These are phyloP conservation scores for Eutypella sp. DNA, from an alignment of 2,329 filamentous ascomycete species.

Conservation along the genomic window DNA sequence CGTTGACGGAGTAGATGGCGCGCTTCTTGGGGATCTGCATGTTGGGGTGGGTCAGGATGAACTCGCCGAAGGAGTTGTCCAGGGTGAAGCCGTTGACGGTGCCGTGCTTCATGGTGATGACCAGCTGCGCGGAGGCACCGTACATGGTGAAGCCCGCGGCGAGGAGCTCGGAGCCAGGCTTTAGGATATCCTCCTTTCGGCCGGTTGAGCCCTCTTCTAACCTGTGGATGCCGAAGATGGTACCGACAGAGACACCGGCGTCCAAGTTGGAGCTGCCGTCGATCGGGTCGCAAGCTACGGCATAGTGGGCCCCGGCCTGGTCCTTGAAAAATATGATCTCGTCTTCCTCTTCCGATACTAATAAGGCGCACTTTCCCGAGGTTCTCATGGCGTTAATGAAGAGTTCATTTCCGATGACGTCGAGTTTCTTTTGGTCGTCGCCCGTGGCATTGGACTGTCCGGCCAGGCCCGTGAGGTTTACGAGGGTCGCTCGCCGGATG, in stretches of 20 bases:
- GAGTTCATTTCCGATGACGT: constrained; percentile 97
- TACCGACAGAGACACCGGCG: constrained; percentile 94
- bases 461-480: constrained; percentile 92
- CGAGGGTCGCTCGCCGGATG: constrained; percentile 90
- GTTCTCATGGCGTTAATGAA: constrained; percentile 95
- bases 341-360: constrained; percentile 98
- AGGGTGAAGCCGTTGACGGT: constrained; percentile 96
- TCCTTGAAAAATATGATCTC: constrained; percentile 82
- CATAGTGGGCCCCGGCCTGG: constrained; percentile 75
- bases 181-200: constrained; percentile 79
- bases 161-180: constrained; percentile 84
- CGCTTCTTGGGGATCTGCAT: constrained; percentile 81
- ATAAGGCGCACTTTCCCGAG: constrained; percentile 80
- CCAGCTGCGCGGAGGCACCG: constrained; percentile 90
- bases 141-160: constrained; percentile 99
- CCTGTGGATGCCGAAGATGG: constrained; percentile 94
- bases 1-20: constrained; percentile 95
- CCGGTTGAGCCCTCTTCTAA: constrained; percentile 71
- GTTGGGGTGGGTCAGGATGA: constrained; percentile 94
- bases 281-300: constrained; percentile 95
- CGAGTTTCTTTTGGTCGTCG: constrained; percentile 99
- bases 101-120: constrained; percentile 93
- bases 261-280: constrained; percentile 97
- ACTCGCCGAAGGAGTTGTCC: constrained; percentile 94
- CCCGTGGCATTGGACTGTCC: constrained; percentile 93